Evolutionary conservation across 768 basidiomycete species (phyloP).

Genomic region (Lactifluus echinatus): DNA sequence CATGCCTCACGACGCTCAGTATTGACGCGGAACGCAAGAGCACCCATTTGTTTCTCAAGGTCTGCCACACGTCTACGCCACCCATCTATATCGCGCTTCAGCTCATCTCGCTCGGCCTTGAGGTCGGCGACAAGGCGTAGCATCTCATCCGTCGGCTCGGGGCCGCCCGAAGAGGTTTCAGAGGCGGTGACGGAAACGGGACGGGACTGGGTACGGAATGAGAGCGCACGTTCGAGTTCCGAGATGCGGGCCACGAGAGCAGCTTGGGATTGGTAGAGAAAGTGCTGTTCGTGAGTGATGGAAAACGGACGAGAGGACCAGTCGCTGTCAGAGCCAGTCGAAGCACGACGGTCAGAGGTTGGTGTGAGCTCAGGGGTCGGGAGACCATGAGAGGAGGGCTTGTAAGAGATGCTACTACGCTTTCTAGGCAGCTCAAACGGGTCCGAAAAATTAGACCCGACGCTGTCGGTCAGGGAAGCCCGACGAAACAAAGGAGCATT

Average conservation of each 20-base stretch:
- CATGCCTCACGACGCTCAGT: conserved; percentile 76
- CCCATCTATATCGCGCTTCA: conserved; percentile 80
- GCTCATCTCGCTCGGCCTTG: conserved; percentile 82
- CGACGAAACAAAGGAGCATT: conserved; percentile 30
- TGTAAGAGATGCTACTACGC: conserved; percentile 73
- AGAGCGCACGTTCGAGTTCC: conserved; percentile 66
- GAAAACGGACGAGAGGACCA: conserved; percentile 19
- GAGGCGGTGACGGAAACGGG: conserved; percentile 43
- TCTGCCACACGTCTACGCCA: conserved; percentile 75
- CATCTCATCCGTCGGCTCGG: conserved; percentile 69
- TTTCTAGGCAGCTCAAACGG: conserved; percentile 31
- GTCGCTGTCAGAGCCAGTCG: conserved; percentile 30
- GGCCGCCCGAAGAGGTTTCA: conserved; percentile 30
- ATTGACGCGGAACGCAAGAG: conserved; percentile 63
- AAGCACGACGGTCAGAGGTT: conserved; percentile 38
- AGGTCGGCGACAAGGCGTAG: conserved; percentile 64
- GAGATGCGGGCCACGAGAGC: conserved; percentile 75
- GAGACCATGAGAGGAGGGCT: conserved; percentile 40
- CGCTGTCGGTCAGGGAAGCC: conserved; percentile 25
- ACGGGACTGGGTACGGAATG: conserved; percentile 34
- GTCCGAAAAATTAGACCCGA: conserved; percentile 26
- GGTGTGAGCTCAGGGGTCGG: conserved; percentile 75
- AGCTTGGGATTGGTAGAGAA: conserved; percentile 78
- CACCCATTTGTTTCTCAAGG: conserved; percentile 59
- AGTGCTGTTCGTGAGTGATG: conserved; percentile 61